Evolutionary conservation across 2,329 filamentous ascomycete genomes (phyloP), one percentile per base, ranked within the genome.

Genomic region (Acarospora socialis): DNA sequence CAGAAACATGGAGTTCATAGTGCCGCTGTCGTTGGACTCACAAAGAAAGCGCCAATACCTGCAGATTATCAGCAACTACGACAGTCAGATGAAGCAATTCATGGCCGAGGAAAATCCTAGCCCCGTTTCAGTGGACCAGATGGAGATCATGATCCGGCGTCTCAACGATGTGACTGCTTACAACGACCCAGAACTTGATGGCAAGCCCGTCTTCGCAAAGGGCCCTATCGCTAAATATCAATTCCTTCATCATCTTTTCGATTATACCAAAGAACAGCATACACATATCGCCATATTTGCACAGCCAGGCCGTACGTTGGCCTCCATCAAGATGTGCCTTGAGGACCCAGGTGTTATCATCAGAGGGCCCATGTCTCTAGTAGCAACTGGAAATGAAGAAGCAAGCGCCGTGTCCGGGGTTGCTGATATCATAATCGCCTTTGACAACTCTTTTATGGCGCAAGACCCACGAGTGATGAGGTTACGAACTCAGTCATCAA

Each of bases 211-310:
- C n/a, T n/a, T n/a, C n/a, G n/a, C n/a, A n/a, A n/a, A n/a, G n/a
- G n/a, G n/a, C n/a, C n/a, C n/a, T n/a, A n/a, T n/a, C 18, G 36
- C 29, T 4, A 43, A 43, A 13, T 43, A 40, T 24, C 26, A 31
- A 10, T 41, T 43, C 17, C 32, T 43, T 5, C 28, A 34, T 8
- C 34, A 35, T 16, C 23, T 43, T 17, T 30, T 43, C 21, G 29
- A 33, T 20, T 21, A 30, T 16, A 26, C 30, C n/a, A 35, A 32
- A 10, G 21, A 35, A 9, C 14, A 29, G 8, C 16, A 21, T 15
- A 14, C 33, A 13, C 34, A 41, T 19, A 34, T 43, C 20, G 32
- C 28, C 4, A 28, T 43, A 4, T 28, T 41, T 20, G 39, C 36
- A 12, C 35, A 32, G 26, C 17, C 17, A n/a, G 38, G 36, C 4